A percentile compares a stretch with the other conserved stretches of the same genome.
These are phyloP conservation scores for Yamadazyma epiphylla DNA, from an alignment of 1,139 yeast genomes.

Conservation along the genomic window DNA sequence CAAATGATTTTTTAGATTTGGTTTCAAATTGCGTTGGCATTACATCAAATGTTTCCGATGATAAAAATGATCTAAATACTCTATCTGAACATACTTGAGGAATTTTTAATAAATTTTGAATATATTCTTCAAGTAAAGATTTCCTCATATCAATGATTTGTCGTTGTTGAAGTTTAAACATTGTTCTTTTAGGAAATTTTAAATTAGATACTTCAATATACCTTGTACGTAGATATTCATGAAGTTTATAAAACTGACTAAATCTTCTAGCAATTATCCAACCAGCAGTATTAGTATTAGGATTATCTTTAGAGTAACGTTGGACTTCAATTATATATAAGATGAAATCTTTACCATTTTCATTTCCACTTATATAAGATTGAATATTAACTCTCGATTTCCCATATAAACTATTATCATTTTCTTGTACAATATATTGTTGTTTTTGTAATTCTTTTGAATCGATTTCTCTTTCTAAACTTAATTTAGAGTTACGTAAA, in stretches of 20 bases:
- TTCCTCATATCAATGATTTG: slow-evolving; percentile 66
- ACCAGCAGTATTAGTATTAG: slow-evolving; percentile 56
- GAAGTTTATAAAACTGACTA: slow-evolving; percentile 74
- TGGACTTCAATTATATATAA: slow-evolving; percentile 77
- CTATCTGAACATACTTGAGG: slow-evolving; percentile 72
- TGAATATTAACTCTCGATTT: slow-evolving; percentile 64
- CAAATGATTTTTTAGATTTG: slow-evolving; percentile 17
- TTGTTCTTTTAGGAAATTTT: slow-evolving; percentile 61
- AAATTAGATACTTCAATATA: slow-evolving; percentile 50
- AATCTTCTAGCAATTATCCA: slow-evolving; percentile 91
- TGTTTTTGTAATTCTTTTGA: slow-evolving; percentile 72
- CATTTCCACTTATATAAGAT: slow-evolving; percentile 58
- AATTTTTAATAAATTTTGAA: slow-evolving; percentile 52
- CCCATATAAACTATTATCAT: slow-evolving; percentile 72
- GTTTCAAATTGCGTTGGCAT: slow-evolving; percentile 27
- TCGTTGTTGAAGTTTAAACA: slow-evolving; percentile 61
- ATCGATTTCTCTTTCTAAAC: slow-evolving; percentile 67
- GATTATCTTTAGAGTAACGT: slow-evolving; percentile 42
- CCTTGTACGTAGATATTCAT: slow-evolving; percentile 55
- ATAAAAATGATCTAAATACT: slow-evolving; percentile 71
- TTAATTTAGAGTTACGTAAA: slow-evolving; percentile 59
- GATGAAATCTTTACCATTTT: slow-evolving; percentile 56
- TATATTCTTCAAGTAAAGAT: slow-evolving; percentile 56
- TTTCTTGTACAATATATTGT: slow-evolving; percentile 79
- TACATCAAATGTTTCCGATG: slow-evolving; percentile 61